Evolutionary conservation across 1,284 basidiomycete species (phyloP).

Genomic region (Melampsora medusae): DNA sequence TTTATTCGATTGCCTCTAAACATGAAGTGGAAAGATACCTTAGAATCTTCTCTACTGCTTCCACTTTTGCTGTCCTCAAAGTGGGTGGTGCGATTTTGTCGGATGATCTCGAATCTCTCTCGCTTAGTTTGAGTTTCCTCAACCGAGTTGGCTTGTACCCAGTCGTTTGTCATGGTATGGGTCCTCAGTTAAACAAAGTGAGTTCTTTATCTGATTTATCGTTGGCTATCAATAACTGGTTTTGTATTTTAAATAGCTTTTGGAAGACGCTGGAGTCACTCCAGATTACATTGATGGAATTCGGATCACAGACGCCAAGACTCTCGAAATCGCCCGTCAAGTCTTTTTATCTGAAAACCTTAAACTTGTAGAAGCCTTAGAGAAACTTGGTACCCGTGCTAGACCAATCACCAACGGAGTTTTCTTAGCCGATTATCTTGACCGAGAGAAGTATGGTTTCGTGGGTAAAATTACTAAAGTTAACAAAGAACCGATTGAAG

Average conservation of each 20-base stretch:
- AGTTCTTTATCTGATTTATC: background rate
- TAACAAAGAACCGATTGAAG: conserved; percentile 91
- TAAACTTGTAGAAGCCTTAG: conserved; percentile 82
- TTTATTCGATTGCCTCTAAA: conserved; percentile 91
- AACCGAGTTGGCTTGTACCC: conserved; percentile 91
- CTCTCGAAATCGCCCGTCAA: conserved; percentile 84
- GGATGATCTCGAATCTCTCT: conserved; percentile 82
- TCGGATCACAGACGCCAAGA: conserved; percentile 87
- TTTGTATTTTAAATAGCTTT: conserved; percentile 61
- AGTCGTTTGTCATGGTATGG: conserved; percentile 87
- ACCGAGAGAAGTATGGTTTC: conserved; percentile 87
- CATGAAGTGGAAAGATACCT: conserved; percentile 94
- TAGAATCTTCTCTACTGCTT: conserved; percentile 83
- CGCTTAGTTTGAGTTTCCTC: conserved; percentile 85
- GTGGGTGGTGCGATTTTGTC: conserved; percentile 85
- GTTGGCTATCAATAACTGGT: background rate
- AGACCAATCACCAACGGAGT: conserved; percentile 93
- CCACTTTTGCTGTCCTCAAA: conserved; percentile 55
- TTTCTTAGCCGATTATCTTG: conserved; percentile 90
- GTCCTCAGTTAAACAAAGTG: conserved; percentile 69
- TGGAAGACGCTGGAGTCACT: conserved; percentile 82
- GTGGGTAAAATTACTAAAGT: conserved; percentile 89
- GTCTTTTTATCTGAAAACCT: conserved; percentile 94
- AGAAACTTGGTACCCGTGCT: conserved; percentile 86
- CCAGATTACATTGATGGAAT: conserved; percentile 96